Evolutionary conservation across 169 alveolate species (phyloP).

Genomic region (Plasmodium malariae): DNA sequence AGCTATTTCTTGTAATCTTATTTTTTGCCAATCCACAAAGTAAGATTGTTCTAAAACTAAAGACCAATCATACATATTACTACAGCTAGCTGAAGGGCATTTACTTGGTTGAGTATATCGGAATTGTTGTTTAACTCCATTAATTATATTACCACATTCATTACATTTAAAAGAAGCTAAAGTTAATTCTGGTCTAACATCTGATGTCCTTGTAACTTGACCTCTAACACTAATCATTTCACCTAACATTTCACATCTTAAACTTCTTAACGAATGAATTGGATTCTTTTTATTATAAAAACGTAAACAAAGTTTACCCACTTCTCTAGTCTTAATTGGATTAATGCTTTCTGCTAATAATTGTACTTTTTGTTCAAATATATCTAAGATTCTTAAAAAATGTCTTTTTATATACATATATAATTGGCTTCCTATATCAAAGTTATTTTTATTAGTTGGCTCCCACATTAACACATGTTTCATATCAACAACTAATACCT

Average conservation of each 20-base stretch:
- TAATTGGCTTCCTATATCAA: constrained; percentile 83
- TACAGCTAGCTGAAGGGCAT: constrained; percentile 87
- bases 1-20: constrained; percentile 94
- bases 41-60: constrained; percentile 90
- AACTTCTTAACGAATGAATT: constrained; percentile 78
- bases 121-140: constrained; percentile 94
- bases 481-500: constrained; percentile 83
- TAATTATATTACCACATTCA: constrained; percentile 92
- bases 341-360: constrained; percentile 79
- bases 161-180: constrained; percentile 94
- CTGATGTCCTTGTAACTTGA: constrained; percentile 97
- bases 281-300: constrained; percentile 82
- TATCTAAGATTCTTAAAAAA: constrained; percentile 83
- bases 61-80: constrained; percentile 93
- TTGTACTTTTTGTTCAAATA: constrained; percentile 85
- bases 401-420: constrained; percentile 83
- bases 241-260: constrained; percentile 93
- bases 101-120: constrained; percentile 91
- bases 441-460: constrained; percentile 77
- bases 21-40: constrained; percentile 96
- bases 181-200: constrained; percentile 96
- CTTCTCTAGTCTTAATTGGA: constrained; percentile 78
- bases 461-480: constrained; percentile 85
- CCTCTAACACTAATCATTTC: constrained; percentile 94
- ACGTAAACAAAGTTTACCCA: constrained; percentile 80